A percentile compares a stretch with the other conserved stretches of the same genome.
Conservation (phyloP, 805 yeast species). For the Lipomyces sp. region DNA sequence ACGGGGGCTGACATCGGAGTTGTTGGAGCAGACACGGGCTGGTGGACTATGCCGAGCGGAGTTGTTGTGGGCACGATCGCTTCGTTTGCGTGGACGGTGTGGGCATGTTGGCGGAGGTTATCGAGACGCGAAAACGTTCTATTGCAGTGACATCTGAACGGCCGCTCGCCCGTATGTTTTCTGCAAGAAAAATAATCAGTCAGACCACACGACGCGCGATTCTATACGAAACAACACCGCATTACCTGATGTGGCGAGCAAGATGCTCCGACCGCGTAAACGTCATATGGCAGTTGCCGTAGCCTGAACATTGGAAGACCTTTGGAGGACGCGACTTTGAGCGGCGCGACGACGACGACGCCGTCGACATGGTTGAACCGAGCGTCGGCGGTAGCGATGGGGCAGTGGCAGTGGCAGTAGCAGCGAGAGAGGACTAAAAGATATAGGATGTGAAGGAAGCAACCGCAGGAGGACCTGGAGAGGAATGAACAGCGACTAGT, state of each 20-base stretch:
- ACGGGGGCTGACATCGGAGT: constrained; percentile 5
- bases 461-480: too few relatives aligned
- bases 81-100: constrained; percentile 73
- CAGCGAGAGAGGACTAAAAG: background rate
- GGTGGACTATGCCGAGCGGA: constrained; percentile 5
- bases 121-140: constrained; percentile 83
- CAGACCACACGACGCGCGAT: background rate
- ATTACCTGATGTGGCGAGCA: constrained; percentile 77
- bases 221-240: background rate
- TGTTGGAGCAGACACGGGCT: constrained; percentile 14
- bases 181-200: constrained; percentile 12
- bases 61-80: constrained; percentile 19
- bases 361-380: constrained; percentile 2
- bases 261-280: constrained; percentile 90
- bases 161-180: constrained; percentile 93
- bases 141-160: constrained; percentile 80
- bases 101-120: constrained; percentile 88
- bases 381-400: constrained; percentile 1
- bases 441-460: too few relatives aligned
- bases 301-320: constrained; percentile 84
- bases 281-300: constrained; percentile 83
- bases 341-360: constrained; percentile 26
- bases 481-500: background rate
- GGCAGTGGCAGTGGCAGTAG: background rate
- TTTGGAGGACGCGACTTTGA: constrained; percentile 47